These are phyloP conservation scores for Candida lessepsii DNA, from an alignment of 805 yeast species.

Conservation along the genomic window DNA sequence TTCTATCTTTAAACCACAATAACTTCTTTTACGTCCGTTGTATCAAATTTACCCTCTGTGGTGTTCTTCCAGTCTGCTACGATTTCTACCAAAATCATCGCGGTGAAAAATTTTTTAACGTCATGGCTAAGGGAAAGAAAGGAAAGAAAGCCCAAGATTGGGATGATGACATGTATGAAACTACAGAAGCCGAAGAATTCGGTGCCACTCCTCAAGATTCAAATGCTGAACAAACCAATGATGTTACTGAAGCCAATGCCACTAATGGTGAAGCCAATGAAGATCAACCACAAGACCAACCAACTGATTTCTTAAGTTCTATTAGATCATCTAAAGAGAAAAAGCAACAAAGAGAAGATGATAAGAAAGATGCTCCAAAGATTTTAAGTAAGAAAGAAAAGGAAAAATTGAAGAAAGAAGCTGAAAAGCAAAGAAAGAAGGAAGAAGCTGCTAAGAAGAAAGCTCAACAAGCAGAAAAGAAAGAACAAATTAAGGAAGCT, in stretches of 20 bases:
- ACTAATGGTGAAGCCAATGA: slow-evolving; percentile 28
- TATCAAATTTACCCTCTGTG: too few species aligned
- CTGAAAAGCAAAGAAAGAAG: slow-evolving; percentile 86
- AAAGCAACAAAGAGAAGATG: slow-evolving; percentile 56
- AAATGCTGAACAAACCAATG: slow-evolving; percentile 12
- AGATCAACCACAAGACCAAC: not conserved
- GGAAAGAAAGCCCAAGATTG: slow-evolving; percentile 65
- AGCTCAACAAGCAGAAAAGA: slow-evolving; percentile 60
- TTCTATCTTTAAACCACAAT: too few species aligned
- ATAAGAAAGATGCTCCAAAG: slow-evolving; percentile 59
- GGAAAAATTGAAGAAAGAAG: slow-evolving; percentile 93
- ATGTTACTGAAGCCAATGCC: slow-evolving; percentile 22
- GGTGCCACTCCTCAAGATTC: slow-evolving; percentile 47
- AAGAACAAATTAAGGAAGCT: slow-evolving; percentile 52
- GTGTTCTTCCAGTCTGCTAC: too few species aligned
- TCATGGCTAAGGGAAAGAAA: slow-evolving; percentile 60
- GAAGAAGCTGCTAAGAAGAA: slow-evolving; percentile 86
- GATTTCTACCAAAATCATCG: too few species aligned
- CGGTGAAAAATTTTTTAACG: slow-evolving; percentile 11
- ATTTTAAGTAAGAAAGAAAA: slow-evolving; percentile 90
- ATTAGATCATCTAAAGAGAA: slow-evolving; percentile 77
- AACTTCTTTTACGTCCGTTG: too few species aligned
- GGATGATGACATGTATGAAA: slow-evolving; percentile 58
- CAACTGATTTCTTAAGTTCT: slow-evolving; percentile 76
- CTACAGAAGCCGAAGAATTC: slow-evolving; percentile 12